phyloP scores from a whole-genome alignment of 208 protist species.

The Acanthamoeba castellanii region DNA sequence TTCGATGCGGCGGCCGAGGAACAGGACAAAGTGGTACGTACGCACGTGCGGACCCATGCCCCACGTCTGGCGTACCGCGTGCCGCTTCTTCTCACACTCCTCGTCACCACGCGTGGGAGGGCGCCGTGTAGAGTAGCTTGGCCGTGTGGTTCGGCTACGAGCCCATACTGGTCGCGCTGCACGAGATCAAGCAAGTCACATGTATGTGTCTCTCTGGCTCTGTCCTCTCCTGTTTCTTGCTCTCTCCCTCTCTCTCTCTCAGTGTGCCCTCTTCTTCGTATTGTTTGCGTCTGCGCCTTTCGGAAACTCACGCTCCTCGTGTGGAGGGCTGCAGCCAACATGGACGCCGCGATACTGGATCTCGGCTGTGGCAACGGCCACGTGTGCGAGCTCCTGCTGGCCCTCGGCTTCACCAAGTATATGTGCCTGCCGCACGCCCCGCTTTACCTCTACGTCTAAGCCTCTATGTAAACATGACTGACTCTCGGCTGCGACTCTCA shows the following conservation, averaged over 20 bases:
- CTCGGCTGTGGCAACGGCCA: slow-evolving; percentile 51
- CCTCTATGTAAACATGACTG: no score
- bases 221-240: neutral
- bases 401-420: slow-evolving; percentile 24
- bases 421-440: no score
- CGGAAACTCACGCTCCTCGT: neutral
- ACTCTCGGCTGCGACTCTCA: neutral
- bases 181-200: slow-evolving; percentile 41
- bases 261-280: neutral
- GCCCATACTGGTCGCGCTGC: slow-evolving; percentile 22
- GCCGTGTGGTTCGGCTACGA: slow-evolving; percentile 56
- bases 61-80: neutral
- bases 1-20: neutral
- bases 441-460: neutral
- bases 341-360: slow-evolving; percentile 9
- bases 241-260: neutral
- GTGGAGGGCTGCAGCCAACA: neutral
- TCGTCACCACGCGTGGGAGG: neutral
- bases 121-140: neutral
- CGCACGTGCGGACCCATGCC: neutral
- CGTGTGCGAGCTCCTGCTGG: slow-evolving; percentile 15
- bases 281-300: no score
- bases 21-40: slow-evolving; percentile 40
- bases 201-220: neutral
- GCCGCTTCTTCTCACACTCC: neutral